Conservation (phyloP, 192 early-diverging fungal genomes). For the Phlyctochytrium planicorne region DNA sequence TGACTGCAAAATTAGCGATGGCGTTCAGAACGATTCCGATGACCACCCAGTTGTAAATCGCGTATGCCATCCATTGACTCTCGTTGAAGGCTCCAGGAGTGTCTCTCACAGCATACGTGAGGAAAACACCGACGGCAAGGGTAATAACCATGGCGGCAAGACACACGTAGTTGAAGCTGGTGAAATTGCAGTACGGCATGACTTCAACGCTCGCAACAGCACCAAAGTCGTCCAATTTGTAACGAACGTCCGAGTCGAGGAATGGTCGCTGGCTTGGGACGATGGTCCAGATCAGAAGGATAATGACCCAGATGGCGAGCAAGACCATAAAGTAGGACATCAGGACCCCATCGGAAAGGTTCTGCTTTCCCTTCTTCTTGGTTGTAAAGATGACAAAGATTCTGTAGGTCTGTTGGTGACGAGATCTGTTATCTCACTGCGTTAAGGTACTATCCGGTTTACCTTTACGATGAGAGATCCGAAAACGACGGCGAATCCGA, state of each 20-base stretch:
- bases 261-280: not conserved
- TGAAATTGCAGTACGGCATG: not conserved
- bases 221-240: not conserved
- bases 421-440: too few species aligned
- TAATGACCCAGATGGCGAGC: not conserved
- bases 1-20: constrained; percentile 3
- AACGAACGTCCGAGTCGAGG: not conserved
- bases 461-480: constrained; percentile 2
- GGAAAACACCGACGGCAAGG: not conserved
- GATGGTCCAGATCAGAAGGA: constrained; percentile 1
- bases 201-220: not conserved
- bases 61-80: not conserved
- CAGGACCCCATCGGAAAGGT: not conserved
- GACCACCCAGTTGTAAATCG: constrained; percentile 8
- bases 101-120: not conserved
- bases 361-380: not conserved
- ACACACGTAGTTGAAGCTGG: not conserved
- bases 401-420: not conserved
- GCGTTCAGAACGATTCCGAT: constrained; percentile 4
- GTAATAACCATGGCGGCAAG: constrained; percentile 1
- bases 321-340: not conserved
- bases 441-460: too few species aligned
- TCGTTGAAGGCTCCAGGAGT: constrained; percentile 5
- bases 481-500: constrained; percentile 6
- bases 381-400: constrained; percentile 6